Percentiles rank a stretch among this genome's conserved stretches.
Evolutionary conservation across 495 filamentous ascomycete species (phyloP).

Genomic region (Parathielavia appendiculata): DNA sequence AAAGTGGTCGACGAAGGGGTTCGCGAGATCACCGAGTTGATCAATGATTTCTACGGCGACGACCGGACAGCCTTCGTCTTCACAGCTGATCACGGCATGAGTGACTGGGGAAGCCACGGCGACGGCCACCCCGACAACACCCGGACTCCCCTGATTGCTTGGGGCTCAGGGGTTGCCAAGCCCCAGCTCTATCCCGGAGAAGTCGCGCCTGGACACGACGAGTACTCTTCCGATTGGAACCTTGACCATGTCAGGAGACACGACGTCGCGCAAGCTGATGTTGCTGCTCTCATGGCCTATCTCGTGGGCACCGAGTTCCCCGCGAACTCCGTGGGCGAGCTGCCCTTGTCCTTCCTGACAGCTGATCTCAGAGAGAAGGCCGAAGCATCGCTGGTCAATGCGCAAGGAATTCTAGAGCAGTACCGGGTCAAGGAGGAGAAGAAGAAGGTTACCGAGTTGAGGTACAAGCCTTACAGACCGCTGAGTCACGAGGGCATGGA

Average conservation of each 20-base stretch:
- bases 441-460: constrained; percentile 68
- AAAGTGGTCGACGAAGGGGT: constrained; percentile 90
- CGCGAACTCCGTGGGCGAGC: constrained; percentile 91
- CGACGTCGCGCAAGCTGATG: constrained; percentile 91
- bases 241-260: constrained; percentile 74
- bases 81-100: constrained; percentile 98
- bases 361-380: constrained; percentile 72
- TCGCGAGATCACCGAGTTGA: constrained; percentile 69
- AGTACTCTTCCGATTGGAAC: constrained; percentile 87
- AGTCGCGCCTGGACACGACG: constrained; percentile 75
- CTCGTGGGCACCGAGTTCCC: constrained; percentile 87
- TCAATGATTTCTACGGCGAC: constrained; percentile 89
- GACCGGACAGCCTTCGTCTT: constrained; percentile 92
- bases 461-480: constrained; percentile 65
- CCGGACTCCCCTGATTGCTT: constrained; percentile 84
- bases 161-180: constrained; percentile 87
- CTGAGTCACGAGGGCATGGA: constrained; percentile 58
- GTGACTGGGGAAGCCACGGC: constrained; percentile 95
- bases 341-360: constrained; percentile 77
- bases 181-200: constrained; percentile 54
- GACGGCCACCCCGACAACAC: constrained; percentile 98
- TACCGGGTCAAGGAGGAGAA: constrained; percentile 90
- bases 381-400: constrained; percentile 78
- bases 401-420: constrained; percentile 88
- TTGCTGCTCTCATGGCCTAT: constrained; percentile 95